Evolutionary conservation across 768 basidiomycete species (phyloP), one percentile per base, ranked within the genome.

Genomic region (Pholiota conissans): DNA sequence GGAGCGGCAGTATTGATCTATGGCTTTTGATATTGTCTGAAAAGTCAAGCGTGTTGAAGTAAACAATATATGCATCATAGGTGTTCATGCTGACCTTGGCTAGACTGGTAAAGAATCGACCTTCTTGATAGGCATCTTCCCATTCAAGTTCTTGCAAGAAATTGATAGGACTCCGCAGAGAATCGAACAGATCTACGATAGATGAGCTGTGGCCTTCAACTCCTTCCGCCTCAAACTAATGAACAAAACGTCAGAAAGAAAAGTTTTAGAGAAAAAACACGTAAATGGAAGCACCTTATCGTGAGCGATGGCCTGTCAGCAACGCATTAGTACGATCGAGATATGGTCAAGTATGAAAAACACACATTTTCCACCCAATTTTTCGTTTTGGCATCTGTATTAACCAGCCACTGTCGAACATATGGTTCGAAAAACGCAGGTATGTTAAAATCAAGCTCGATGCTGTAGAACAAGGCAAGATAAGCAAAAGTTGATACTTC

Each of bases 101-200:
- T 13, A 98, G 72, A 56, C 84, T 85, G 0, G 95, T 97, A 66
- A 92, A 90, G 73, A 98, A 99, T 46, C 87, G 80, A 3, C 94
- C 94, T 58, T 92, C 83, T 69, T 95, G 90, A 62, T 90, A 91
- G 49, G 86, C 84, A 67, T 98, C 93, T 10, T 89, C 86, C 97
- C 97, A 99, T 59, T 95, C 84, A 37, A 99, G 76, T 48, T 91
- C 91, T 69, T 92, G 84, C 45, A 99, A 72, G 73, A 97, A 95
- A 56, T 84, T 83, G 65, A 95, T 89, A 0, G 96, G 94, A 64
- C 91, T 94, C 50, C 92, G 85, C 54, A 98, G 79, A 2, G 95
- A 97, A 61, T 94, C 94, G 66, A 98, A 98, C 1, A 99, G 79
- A 72, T 99, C 97, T 22, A 95, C 87, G 54, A 99, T 95, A 0